Evolutionary conservation across 345 rosid species (phyloP), one percentile per base, ranked within the genome.

Genomic region (Cardamine resedifolia): DNA sequence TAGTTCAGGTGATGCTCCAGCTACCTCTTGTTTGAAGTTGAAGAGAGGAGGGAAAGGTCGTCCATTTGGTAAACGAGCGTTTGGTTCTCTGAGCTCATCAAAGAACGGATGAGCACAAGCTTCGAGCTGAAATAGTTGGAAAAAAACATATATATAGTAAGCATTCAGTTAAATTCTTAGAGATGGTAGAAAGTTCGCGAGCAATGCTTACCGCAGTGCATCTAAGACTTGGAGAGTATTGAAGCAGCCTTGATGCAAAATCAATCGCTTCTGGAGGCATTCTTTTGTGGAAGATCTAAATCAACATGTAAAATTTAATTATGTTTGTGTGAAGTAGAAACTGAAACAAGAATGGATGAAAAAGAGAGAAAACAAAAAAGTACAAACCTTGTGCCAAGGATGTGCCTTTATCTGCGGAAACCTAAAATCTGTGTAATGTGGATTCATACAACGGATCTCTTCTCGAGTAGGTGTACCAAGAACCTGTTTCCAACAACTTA

Each of bases 361-460:
- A 34, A 51, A 4, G 26, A 16, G 14, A 63, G 10, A 39, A 36
- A 18, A 34, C 10, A 11, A 4, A 31, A 31, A 31, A 31, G 41
- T 0, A 45, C 68, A 60, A 64, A 88, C 97, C 91, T 90, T 90
- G 76, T 90, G 97, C 97, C 97, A 90, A 0, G 96, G 96, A 61
- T 91, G 96, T 31, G 96, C 96, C 74, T 91, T 91, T 45, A 91
- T 89, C 83, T 91, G 97, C 10, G 97, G 97, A 75, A 91, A 91
- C 79, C 91, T 85, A 73, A 85, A 87, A 77, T 91, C 91, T 0
- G 93, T 87, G 74, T 91, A 91, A 77, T 85, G 90, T 7, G 97
- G 97, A 66, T 91, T 91, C 97, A 91, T 91, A 78, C 97, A 91
- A 70, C 91, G 91, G 39, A 91, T 91, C 76, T 91, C 97, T 83